Conservation (phyloP, 1,284 basidiomycete species). For the Paramarasmius palmivorus region DNA sequence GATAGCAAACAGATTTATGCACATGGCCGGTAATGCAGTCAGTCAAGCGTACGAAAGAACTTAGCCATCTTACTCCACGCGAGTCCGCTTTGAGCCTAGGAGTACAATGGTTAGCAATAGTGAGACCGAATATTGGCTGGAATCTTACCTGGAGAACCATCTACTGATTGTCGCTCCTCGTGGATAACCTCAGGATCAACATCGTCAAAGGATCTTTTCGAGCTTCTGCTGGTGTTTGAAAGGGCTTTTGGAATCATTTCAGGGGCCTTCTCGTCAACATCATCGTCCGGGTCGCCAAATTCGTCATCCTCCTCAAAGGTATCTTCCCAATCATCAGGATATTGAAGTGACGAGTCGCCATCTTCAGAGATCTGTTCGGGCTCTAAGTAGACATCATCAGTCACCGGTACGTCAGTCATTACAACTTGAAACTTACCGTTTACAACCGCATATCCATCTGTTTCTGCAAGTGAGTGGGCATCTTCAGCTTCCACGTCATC, state of each 20-base stretch:
- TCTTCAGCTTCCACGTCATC: neutral
- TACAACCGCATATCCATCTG: neutral
- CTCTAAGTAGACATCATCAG: neutral
- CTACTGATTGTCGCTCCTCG: slow-evolving; percentile 26
- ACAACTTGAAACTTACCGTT: neutral
- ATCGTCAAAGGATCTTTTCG: slow-evolving; percentile 51
- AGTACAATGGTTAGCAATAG: neutral
- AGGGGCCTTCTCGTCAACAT: slow-evolving; percentile 31
- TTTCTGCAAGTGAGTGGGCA: neutral
- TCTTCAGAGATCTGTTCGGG: neutral
- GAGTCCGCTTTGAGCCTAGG: slow-evolving; percentile 15
- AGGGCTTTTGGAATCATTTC: slow-evolving; percentile 44
- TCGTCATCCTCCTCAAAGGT: slow-evolving; percentile 35
- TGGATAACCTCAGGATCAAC: slow-evolving; percentile 40
- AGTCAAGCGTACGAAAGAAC: slow-evolving; percentile 5
- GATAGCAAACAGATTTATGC: slow-evolving; percentile 1
- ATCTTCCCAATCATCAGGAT: slow-evolving; percentile 25
- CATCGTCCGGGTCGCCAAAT: slow-evolving; percentile 27
- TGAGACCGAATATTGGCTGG: neutral
- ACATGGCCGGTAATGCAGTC: neutral
- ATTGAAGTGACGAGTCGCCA: neutral
- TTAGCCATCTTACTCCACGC: slow-evolving; percentile 15
- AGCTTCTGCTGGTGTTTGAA: slow-evolving; percentile 38
- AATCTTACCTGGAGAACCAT: slow-evolving; percentile 46
- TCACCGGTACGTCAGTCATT: neutral